Conservation (phyloP, 306 rosid species). For the Hylodesmum podocarpum region DNA sequence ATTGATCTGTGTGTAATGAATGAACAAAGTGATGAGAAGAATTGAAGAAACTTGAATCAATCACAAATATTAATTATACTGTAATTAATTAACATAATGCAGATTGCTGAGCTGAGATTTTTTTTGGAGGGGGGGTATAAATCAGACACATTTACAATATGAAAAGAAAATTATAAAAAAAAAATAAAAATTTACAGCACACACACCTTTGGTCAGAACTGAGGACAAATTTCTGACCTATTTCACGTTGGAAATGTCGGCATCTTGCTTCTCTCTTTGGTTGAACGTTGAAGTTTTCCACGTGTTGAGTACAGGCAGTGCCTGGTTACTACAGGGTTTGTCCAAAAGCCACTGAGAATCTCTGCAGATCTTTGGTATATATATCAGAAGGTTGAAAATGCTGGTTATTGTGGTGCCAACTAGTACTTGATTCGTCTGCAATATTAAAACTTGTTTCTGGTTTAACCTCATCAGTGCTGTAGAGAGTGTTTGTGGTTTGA, state of each 20-base stretch:
- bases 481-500: slow-evolving; percentile 42
- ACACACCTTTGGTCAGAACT: slow-evolving; percentile 59
- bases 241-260: slow-evolving; percentile 41
- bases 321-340: slow-evolving; percentile 56
- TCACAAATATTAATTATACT: slow-evolving; percentile 37
- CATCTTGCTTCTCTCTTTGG: slow-evolving; percentile 6
- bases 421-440: slow-evolving; percentile 27
- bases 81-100: slow-evolving; percentile 38
- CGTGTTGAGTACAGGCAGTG: slow-evolving; percentile 2
- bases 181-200: slow-evolving; percentile 41
- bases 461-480: slow-evolving; percentile 47
- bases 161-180: background rate
- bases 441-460: slow-evolving; percentile 49
- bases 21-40: slow-evolving; percentile 22
- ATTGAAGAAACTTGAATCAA: slow-evolving; percentile 26
- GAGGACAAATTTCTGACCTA: slow-evolving; percentile 43
- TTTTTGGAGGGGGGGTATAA: background rate
- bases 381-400: slow-evolving; percentile 50
- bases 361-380: slow-evolving; percentile 73
- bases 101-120: slow-evolving; percentile 21
- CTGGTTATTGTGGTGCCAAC: slow-evolving; percentile 47
- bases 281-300: slow-evolving; percentile 22
- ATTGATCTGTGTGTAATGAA: slow-evolving; percentile 36
- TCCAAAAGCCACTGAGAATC: slow-evolving; percentile 77
- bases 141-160: slow-evolving; percentile 66